Conservation (phyloP, 2,329 filamentous ascomycete species). For the Venturia carpophila region DNA sequence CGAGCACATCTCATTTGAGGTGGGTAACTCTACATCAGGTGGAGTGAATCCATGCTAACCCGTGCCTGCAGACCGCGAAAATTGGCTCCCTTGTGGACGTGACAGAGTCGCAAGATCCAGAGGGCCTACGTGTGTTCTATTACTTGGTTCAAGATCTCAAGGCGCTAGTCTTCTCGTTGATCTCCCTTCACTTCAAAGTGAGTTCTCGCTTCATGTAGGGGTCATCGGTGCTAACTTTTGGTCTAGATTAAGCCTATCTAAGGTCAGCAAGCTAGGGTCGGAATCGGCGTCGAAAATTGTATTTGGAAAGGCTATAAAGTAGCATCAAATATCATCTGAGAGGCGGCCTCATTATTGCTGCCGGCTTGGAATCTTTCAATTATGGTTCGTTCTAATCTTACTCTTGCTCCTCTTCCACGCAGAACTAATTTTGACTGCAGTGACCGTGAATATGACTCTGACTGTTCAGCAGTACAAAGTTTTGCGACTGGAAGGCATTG, state of each 20-base stretch:
- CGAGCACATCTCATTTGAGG: conserved; percentile 97
- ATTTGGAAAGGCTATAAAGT: neutral
- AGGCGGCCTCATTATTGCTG: conserved; percentile 11
- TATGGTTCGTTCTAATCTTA: conserved; percentile 1
- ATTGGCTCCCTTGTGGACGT: conserved; percentile 96
- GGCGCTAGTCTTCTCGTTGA: conserved; percentile 91
- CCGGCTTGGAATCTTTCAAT: neutral
- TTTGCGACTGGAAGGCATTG: neutral
- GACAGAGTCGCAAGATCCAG: conserved; percentile 89
- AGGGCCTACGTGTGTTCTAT: conserved; percentile 95
- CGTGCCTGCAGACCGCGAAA: conserved; percentile 69
- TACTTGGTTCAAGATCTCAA: conserved; percentile 97
- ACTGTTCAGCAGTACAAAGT: neutral
- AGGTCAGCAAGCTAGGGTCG: neutral
- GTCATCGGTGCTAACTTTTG: neutral
- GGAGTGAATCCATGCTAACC: neutral
- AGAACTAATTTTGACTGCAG: neutral
- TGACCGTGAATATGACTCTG: neutral
- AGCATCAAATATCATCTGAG: conserved; percentile 7
- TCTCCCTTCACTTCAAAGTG: conserved; percentile 93
- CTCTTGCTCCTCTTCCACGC: neutral
- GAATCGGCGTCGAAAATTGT: neutral
- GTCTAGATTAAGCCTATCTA: conserved; percentile 17
- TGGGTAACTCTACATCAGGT: conserved; percentile 34
- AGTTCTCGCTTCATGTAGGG: no score